Evolutionary conservation across 1,284 basidiomycete genomes (phyloP), one percentile per base, ranked within the genome.

Genomic region (Sanguinoderma infundibulare): DNA sequence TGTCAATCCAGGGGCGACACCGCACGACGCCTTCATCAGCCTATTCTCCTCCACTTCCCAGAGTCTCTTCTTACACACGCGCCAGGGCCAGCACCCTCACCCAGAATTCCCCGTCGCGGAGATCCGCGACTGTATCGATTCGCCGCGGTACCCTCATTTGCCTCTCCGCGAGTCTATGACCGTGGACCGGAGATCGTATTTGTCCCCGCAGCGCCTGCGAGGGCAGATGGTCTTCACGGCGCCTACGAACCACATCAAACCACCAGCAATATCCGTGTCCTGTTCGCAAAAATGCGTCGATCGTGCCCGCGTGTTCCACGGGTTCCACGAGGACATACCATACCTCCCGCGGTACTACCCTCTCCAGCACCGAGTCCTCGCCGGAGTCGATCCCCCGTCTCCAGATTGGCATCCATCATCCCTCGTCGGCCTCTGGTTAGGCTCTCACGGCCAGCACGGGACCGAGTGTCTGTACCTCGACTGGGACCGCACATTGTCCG

Each of bases 371-470:
- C 50, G 40, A 4, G 20, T 55, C 15, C 47, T 24, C 14, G 39
- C 36, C 1, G 60, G 58, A 17, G 22, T 65, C 5, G 60, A 66
- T 22, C 62, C 65, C 0, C 3, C 38, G 3, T 58, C 64, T 9
- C 30, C 56, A 2, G 34, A 55, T 1, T 74, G 72, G 70, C 35
- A 28, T 4, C 65, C 71, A 3, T 32, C 32, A 22, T 62, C 59
- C 32, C 57, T 74, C 17, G 59, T 42, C n/a, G 73, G 73, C 1
- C 56, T 74, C 2, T 74, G 73, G 73, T 61, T 73, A 26, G 72
- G 70, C 3, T 60, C 67, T 9, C 70, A 73, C 52, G 68, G 65
- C 1, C 62, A 66, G 0, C 71, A 73, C 49, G 70, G 70, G 14
- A 73, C 70, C 4, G 68, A 74, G 56, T 66, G 67, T 24, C 56